Evolutionary conservation across 2,329 filamentous ascomycete species (phyloP).

Genomic region (Coniochaeta sp.): DNA sequence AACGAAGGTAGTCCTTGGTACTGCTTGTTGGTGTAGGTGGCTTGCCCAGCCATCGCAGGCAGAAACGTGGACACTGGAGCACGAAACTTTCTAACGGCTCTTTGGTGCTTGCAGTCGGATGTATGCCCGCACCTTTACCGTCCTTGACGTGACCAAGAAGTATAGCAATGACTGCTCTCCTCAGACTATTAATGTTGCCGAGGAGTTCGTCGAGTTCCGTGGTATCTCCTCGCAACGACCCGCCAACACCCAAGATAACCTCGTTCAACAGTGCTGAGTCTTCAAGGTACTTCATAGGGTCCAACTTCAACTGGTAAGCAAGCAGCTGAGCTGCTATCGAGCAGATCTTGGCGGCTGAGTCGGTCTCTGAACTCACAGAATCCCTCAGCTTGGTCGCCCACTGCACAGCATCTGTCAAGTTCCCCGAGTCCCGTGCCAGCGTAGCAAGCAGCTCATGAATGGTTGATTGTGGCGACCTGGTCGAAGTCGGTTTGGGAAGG

Average conservation of each 20-base stretch:
- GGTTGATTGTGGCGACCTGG: slow-evolving; percentile 33
- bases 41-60: slow-evolving; percentile 55
- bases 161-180: slow-evolving; percentile 46
- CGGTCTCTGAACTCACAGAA: slow-evolving; percentile 27
- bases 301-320: slow-evolving; percentile 41
- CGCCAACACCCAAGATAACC: slow-evolving; percentile 49
- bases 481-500: slow-evolving; percentile 16
- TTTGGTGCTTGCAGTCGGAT: slow-evolving; percentile 13
- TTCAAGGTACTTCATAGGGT: slow-evolving; percentile 25
- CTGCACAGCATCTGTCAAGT: slow-evolving; percentile 42
- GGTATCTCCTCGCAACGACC: slow-evolving; percentile 50
- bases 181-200: slow-evolving; percentile 45
- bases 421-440: slow-evolving; percentile 38
- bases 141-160: slow-evolving; percentile 24
- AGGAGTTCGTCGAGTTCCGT: slow-evolving; percentile 56
- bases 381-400: slow-evolving; percentile 45
- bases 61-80: slow-evolving; percentile 52
- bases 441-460: slow-evolving; percentile 45
- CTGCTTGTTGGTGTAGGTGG: slow-evolving; percentile 41
- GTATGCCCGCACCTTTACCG: slow-evolving; percentile 6
- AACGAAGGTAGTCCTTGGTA: slow-evolving; percentile 52
- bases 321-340: slow-evolving; percentile 49
- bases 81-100: slow-evolving; percentile 48
- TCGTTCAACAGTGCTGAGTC: slow-evolving; percentile 36
- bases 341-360: slow-evolving; percentile 43